phyloP scores from a whole-genome alignment of 208 protist genomes.

The Trypanosoma scelopori region DNA sequence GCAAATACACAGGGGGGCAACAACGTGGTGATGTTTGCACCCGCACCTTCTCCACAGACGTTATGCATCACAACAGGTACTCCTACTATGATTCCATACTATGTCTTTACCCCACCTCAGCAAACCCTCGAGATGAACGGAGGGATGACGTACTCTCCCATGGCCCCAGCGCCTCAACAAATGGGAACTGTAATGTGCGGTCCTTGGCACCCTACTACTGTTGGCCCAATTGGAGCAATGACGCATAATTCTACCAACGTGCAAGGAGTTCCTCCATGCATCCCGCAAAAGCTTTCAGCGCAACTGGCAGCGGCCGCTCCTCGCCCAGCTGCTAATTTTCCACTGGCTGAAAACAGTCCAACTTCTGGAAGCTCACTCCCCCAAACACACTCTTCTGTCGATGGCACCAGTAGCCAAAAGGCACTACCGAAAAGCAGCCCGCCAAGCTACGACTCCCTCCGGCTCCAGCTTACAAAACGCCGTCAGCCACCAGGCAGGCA shows the following conservation, averaged over 20 bases:
- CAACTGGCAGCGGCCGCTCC: not conserved
- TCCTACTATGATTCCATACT: slow-evolving; percentile 16
- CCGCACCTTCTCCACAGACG: slow-evolving; percentile 20
- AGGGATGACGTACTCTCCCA: slow-evolving; percentile 17
- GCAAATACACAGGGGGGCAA: slow-evolving; percentile 17
- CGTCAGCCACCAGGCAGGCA: slow-evolving; percentile 12
- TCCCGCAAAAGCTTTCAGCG: not conserved
- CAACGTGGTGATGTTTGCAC: slow-evolving; percentile 27
- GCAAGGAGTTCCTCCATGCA: not conserved
- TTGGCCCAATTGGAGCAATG: slow-evolving; percentile 8
- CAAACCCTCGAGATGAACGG: slow-evolving; percentile 16
- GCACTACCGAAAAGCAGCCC: slow-evolving; percentile 10
- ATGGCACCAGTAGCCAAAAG: not conserved
- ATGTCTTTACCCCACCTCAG: slow-evolving; percentile 20
- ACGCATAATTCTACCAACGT: slow-evolving; percentile 1
- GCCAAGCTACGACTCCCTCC: slow-evolving; percentile 25
- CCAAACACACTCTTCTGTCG: not conserved
- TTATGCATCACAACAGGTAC: slow-evolving; percentile 5
- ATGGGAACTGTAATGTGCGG: slow-evolving; percentile 20
- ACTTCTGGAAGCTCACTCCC: not conserved
- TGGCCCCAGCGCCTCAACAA: slow-evolving; percentile 13
- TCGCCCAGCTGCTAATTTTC: slow-evolving; percentile 7
- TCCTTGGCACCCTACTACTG: slow-evolving; percentile 8
- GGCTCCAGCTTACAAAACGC: slow-evolving; percentile 9
- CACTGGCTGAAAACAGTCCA: not conserved